Conservation (phyloP, 1,284 basidiomycete species). For the Ustanciosporium gigantosporum region DNA sequence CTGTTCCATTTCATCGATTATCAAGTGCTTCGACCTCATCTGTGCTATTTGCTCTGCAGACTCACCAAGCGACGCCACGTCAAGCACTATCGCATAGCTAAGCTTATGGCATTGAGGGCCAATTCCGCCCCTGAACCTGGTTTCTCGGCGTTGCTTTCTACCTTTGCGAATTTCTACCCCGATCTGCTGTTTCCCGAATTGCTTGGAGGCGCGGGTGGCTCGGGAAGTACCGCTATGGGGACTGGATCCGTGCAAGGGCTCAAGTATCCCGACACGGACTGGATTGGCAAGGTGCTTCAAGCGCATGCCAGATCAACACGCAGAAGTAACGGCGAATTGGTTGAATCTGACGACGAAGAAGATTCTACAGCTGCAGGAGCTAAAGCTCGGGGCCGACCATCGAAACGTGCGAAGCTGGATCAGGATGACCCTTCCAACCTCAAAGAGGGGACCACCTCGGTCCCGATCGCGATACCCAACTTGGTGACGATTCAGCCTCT, state of each 20-base stretch:
- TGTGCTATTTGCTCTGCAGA: constrained; percentile 42
- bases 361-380: constrained; percentile 8
- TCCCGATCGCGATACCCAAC: constrained; percentile 24
- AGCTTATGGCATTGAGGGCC: constrained; percentile 35
- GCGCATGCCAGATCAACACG: constrained; percentile 24
- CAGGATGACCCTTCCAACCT: background rate
- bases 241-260: constrained; percentile 15
- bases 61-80: constrained; percentile 38
- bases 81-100: constrained; percentile 42
- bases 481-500: constrained; percentile 34
- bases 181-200: constrained; percentile 44
- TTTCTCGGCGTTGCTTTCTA: constrained; percentile 35
- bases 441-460: constrained; percentile 2
- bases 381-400: constrained; percentile 11
- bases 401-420: constrained; percentile 4
- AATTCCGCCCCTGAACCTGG: constrained; percentile 23
- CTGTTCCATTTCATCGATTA: constrained; percentile 51
- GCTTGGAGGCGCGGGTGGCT: constrained; percentile 16
- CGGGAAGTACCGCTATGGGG: constrained; percentile 14
- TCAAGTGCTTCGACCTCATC: constrained; percentile 27
- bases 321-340: constrained; percentile 8
- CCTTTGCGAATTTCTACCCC: constrained; percentile 44
- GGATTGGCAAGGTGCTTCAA: constrained; percentile 24
- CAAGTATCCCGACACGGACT: constrained; percentile 39
- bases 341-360: constrained; percentile 27